These are phyloP conservation scores for Violaceomyces palustris DNA, from an alignment of 1,284 basidiomycete species.

Conservation along the genomic window DNA sequence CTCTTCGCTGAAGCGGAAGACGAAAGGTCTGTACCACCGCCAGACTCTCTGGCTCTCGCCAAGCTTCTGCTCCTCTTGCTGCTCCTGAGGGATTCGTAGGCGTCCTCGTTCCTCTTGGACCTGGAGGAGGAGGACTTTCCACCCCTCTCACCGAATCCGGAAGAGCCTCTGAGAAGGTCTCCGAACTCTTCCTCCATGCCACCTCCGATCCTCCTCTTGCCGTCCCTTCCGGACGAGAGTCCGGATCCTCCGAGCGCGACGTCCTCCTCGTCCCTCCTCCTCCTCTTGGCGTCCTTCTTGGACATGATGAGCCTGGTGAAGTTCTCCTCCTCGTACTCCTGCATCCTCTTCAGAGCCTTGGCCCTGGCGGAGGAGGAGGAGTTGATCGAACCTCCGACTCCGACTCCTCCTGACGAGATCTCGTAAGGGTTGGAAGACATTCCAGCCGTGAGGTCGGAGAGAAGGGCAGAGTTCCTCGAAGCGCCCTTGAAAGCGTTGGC, in stretches of 20 bases:
- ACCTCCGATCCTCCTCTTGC: slow-evolving; percentile 41
- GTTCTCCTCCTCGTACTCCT: slow-evolving; percentile 91
- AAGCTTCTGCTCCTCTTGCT: no score
- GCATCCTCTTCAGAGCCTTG: slow-evolving; percentile 72
- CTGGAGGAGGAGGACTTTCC: no score
- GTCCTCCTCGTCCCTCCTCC: slow-evolving; percentile 82
- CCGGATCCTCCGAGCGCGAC: slow-evolving; percentile 70
- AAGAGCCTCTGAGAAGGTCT: slow-evolving; percentile 43
- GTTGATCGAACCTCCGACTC: slow-evolving; percentile 30
- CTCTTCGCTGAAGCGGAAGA: no score
- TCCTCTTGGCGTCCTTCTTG: slow-evolving; percentile 75
- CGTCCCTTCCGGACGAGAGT: slow-evolving; percentile 29
- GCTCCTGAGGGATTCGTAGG: no score
- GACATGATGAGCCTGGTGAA: slow-evolving; percentile 86
- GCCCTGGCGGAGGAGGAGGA: slow-evolving; percentile 59
- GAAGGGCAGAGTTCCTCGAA: slow-evolving; percentile 40
- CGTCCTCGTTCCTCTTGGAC: no score
- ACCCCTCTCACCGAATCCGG: slow-evolving; percentile 3
- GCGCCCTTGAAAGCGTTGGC: slow-evolving; percentile 37
- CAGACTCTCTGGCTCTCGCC: no score
- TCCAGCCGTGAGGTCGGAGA: slow-evolving; percentile 43
- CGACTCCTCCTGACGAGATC: slow-evolving; percentile 41
- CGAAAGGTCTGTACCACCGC: no score
- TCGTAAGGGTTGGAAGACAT: slow-evolving; percentile 50
- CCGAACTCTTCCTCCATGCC: slow-evolving; percentile 52